phyloP scores from a whole-genome alignment of 1,284 basidiomycete genomes.

The Earliella scabrosa region DNA sequence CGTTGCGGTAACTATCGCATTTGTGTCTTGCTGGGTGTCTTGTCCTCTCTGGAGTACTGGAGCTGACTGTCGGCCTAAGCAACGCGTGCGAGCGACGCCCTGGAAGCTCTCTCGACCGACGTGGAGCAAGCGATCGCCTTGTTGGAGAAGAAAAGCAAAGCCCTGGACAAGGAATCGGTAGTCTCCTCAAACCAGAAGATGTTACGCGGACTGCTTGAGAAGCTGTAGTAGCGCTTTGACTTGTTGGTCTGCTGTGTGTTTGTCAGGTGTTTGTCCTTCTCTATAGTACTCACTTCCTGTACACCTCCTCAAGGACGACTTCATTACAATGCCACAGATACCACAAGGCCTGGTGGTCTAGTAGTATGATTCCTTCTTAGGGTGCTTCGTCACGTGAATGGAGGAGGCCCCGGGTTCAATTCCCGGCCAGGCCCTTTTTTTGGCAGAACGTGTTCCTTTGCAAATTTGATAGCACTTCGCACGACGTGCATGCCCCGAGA shows the following conservation, averaged over 20 bases:
- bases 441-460: background rate
- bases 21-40: background rate
- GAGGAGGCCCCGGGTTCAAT: slow-evolving; percentile 88
- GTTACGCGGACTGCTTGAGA: slow-evolving; percentile 36
- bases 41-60: background rate
- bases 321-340: too few species aligned
- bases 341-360: slow-evolving; percentile 27
- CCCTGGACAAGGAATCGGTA: slow-evolving; percentile 44
- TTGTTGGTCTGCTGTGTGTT: background rate
- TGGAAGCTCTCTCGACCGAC: slow-evolving; percentile 46
- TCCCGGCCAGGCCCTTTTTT: slow-evolving; percentile 63
- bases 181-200: slow-evolving; percentile 41
- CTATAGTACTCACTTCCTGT: too few species aligned
- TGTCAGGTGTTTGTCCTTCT: background rate
- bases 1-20: slow-evolving; percentile 44
- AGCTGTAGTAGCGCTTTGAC: slow-evolving; percentile 24
- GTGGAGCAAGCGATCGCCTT: slow-evolving; percentile 46
- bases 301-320: too few species aligned
- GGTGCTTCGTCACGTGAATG: slow-evolving; percentile 36
- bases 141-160: slow-evolving; percentile 50
- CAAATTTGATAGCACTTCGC: too few species aligned
- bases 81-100: slow-evolving; percentile 36
- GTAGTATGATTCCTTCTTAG: slow-evolving; percentile 27
- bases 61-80: slow-evolving; percentile 31
- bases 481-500: too few species aligned